These are phyloP conservation scores for Prosopis cineraria DNA, from an alignment of 306 rosid genomes.

Conservation along the genomic window DNA sequence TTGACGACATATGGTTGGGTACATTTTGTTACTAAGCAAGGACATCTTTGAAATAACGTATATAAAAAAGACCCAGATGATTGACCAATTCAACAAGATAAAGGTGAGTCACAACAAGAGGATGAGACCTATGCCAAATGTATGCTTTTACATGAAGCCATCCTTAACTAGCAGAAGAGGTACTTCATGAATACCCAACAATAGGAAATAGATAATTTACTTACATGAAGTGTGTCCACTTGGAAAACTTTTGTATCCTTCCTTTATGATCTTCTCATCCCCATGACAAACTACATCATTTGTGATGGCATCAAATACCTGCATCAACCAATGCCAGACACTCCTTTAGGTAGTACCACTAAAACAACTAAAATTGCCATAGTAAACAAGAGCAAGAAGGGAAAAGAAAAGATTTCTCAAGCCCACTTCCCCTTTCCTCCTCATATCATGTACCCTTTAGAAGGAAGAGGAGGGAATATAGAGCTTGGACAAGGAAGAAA, in stretches of 20 bases:
- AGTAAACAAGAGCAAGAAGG: not conserved
- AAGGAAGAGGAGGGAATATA: not conserved
- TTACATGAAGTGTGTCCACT: constrained; percentile 46
- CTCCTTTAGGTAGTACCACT: not conserved
- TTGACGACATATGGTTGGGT: not conserved
- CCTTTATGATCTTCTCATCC: constrained; percentile 28
- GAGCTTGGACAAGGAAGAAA: not conserved
- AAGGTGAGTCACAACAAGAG: not conserved
- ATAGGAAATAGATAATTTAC: constrained; percentile 1
- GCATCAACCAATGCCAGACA: not conserved
- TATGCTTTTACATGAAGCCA: not conserved
- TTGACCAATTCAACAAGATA: not conserved
- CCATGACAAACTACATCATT: constrained; percentile 35
- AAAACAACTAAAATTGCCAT: not conserved
- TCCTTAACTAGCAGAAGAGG: not conserved
- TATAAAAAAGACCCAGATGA: not conserved
- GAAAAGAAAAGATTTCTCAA: not conserved
- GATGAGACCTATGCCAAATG: not conserved
- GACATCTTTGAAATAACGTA: not conserved
- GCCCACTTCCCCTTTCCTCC: not conserved
- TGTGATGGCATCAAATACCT: constrained; percentile 25
- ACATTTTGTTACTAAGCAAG: not conserved
- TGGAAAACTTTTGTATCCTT: constrained; percentile 47
- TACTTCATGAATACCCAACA: not conserved
- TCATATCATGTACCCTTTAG: not conserved